A percentile compares a stretch with the other conserved stretches of the same genome.
Evolutionary conservation across 352 stramenopile genomes (phyloP).

Genomic region (Phytophthora niederhauseri): DNA sequence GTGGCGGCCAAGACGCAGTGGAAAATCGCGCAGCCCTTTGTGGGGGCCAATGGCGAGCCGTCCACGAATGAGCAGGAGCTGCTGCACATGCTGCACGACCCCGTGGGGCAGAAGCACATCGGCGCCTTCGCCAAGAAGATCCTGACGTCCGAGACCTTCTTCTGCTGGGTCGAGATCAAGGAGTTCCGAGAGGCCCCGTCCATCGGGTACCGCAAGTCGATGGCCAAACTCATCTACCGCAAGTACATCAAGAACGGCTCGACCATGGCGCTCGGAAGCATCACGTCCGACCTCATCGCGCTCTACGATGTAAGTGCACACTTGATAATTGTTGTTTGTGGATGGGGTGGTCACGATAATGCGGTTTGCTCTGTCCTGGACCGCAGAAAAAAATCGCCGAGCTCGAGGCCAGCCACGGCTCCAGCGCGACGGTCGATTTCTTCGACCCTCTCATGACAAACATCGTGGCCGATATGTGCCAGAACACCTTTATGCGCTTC

Average conservation of each 20-base stretch:
- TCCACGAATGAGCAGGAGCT: slow-evolving; percentile 76
- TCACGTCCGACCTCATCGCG: slow-evolving; percentile 73
- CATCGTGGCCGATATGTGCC: slow-evolving; percentile 77
- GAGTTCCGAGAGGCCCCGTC: slow-evolving; percentile 78
- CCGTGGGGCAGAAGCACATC: slow-evolving; percentile 84
- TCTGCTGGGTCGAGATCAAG: slow-evolving; percentile 89
- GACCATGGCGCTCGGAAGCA: slow-evolving; percentile 75
- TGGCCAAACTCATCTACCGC: slow-evolving; percentile 86
- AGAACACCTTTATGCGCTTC: slow-evolving; percentile 85
- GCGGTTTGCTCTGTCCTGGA: not conserved
- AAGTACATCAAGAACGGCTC: slow-evolving; percentile 85
- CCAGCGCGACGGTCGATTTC: slow-evolving; percentile 62
- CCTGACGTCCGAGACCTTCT: slow-evolving; percentile 82
- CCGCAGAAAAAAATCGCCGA: slow-evolving; percentile 69
- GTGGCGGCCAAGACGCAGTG: slow-evolving; percentile 83
- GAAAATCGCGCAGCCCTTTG: slow-evolving; percentile 65
- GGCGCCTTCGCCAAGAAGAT: slow-evolving; percentile 85
- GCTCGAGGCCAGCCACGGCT: slow-evolving; percentile 44
- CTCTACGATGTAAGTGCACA: slow-evolving; percentile 63
- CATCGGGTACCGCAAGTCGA: slow-evolving; percentile 66
- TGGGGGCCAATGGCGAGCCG: slow-evolving; percentile 45
- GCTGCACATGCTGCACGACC: slow-evolving; percentile 71
- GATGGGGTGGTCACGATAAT: not conserved
- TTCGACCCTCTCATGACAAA: slow-evolving; percentile 73
- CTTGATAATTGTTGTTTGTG: not conserved